Conservation (phyloP, 2,329 filamentous ascomycete species). For the Colletotrichum salicis region DNA sequence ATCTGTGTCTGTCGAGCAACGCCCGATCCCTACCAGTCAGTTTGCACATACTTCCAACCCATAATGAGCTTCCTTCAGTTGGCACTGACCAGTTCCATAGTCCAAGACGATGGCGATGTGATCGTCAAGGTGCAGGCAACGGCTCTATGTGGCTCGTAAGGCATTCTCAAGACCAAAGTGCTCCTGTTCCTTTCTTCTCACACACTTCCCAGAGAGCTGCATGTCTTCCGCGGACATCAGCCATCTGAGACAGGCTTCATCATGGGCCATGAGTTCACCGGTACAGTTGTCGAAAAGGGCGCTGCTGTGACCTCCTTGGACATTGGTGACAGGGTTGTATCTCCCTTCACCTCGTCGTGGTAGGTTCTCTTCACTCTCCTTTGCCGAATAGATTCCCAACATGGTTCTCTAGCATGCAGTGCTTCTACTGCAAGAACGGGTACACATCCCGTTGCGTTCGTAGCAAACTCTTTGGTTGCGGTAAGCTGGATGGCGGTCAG, state of each 20-base stretch:
- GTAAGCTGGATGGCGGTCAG: conserved; percentile 78
- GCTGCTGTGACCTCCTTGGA: conserved; percentile 74
- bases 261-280: conserved; percentile 90
- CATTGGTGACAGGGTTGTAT: conserved; percentile 81
- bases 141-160: conserved; percentile 87
- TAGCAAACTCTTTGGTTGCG: conserved; percentile 75
- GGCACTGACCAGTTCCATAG: conserved; percentile 43
- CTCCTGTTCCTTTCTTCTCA: conserved; percentile 14
- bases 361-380: conserved; percentile 49
- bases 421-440: conserved; percentile 85
- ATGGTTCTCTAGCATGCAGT: conserved; percentile 63
- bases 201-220: conserved; percentile 72
- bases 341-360: conserved; percentile 86
- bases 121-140: conserved; percentile 86
- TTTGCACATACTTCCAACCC: conserved; percentile 7
- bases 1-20: conserved; percentile 80
- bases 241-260: conserved; percentile 71
- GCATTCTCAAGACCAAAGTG: conserved; percentile 35
- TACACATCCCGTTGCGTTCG: conserved; percentile 82
- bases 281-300: conserved; percentile 76
- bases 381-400: neutral
- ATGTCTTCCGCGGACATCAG: conserved; percentile 86
- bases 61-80: neutral
- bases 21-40: conserved; percentile 76
- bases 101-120: conserved; percentile 78